These are phyloP conservation scores for Trichoderma koningii DNA, from an alignment of 2,329 filamentous ascomycete genomes.

Conservation along the genomic window DNA sequence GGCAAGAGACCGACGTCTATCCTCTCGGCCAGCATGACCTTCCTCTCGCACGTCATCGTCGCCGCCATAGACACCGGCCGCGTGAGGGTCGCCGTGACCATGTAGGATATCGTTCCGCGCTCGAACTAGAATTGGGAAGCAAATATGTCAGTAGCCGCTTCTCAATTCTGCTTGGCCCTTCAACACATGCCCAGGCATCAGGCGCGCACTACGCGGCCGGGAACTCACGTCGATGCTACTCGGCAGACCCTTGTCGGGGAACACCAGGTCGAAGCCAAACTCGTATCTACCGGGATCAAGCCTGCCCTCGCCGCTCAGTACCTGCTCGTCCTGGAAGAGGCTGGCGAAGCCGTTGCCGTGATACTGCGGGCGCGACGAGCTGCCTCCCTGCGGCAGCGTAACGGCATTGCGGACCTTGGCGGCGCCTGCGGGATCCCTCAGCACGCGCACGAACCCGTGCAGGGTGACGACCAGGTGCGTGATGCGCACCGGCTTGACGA, in stretches of 20 bases:
- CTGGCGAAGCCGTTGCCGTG: slow-evolving; percentile 78
- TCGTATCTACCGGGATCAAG: slow-evolving; percentile 74
- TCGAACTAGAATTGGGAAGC: slow-evolving; percentile 71
- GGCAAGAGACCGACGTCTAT: slow-evolving; percentile 80
- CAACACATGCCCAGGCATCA: neutral
- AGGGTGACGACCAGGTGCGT: slow-evolving; percentile 79
- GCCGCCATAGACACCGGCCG: slow-evolving; percentile 84
- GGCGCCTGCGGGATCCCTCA: slow-evolving; percentile 65
- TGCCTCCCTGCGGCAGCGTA: slow-evolving; percentile 44
- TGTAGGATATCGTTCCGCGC: slow-evolving; percentile 87
- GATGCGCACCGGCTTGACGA: slow-evolving; percentile 73
- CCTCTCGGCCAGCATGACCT: slow-evolving; percentile 75
- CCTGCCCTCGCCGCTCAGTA: slow-evolving; percentile 75
- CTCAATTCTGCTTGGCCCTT: neutral
- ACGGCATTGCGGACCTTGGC: slow-evolving; percentile 52
- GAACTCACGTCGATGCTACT: slow-evolving; percentile 88
- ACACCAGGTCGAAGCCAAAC: slow-evolving; percentile 75
- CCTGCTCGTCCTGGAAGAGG: slow-evolving; percentile 79
- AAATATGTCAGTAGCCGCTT: slow-evolving; percentile 24
- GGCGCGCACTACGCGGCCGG: neutral
- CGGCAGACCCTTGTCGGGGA: slow-evolving; percentile 69
- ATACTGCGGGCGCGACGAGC: slow-evolving; percentile 54
- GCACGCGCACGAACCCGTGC: slow-evolving; percentile 78
- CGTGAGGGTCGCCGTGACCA: slow-evolving; percentile 86
- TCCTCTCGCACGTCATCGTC: slow-evolving; percentile 76